phyloP scores from a whole-genome alignment of 1,284 basidiomycete genomes.

The Fomitopsis pinicola region DNA sequence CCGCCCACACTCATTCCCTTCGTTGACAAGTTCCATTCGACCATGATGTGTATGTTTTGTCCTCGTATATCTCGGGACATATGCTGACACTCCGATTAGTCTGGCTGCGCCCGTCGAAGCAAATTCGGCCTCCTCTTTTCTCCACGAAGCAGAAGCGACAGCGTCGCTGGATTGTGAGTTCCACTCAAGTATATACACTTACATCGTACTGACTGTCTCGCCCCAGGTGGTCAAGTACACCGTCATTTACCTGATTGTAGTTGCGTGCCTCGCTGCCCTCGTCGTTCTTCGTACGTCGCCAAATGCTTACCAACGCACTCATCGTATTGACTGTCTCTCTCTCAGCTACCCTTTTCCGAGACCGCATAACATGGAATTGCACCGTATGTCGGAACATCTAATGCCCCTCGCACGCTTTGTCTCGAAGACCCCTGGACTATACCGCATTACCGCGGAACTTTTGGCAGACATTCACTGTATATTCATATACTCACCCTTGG shows the following conservation, averaged over 20 bases:
- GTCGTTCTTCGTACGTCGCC: conserved; percentile 66
- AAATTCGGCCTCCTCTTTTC: conserved; percentile 94
- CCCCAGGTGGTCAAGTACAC: conserved; percentile 75
- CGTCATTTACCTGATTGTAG: conserved; percentile 77
- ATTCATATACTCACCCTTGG: conserved; percentile 8
- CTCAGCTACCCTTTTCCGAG: conserved; percentile 65
- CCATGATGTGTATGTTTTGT: conserved; percentile 71
- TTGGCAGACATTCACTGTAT: conserved; percentile 9
- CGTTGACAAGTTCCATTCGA: conserved; percentile 85
- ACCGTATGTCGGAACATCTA: conserved; percentile 75
- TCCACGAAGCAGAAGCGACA: conserved; percentile 91
- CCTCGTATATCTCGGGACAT: conserved; percentile 12
- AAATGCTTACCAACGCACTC: background rate
- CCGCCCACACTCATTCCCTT: conserved; percentile 85
- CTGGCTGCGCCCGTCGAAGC: conserved; percentile 88
- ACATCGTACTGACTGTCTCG: conserved; percentile 1
- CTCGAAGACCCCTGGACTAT: background rate
- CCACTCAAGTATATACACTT: background rate
- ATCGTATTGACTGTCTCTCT: conserved; percentile 5
- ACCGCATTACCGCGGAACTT: conserved; percentile 1
- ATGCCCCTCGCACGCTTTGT: conserved; percentile 25
- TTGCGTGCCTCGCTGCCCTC: conserved; percentile 80
- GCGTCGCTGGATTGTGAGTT: conserved; percentile 81
- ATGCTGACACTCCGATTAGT: conserved; percentile 38
- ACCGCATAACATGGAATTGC: conserved; percentile 65